Percentiles rank a stretch among this genome's conserved stretches.
These are phyloP conservation scores for Breynia disticha DNA, from an alignment of 441 rosid genomes.

Conservation along the genomic window DNA sequence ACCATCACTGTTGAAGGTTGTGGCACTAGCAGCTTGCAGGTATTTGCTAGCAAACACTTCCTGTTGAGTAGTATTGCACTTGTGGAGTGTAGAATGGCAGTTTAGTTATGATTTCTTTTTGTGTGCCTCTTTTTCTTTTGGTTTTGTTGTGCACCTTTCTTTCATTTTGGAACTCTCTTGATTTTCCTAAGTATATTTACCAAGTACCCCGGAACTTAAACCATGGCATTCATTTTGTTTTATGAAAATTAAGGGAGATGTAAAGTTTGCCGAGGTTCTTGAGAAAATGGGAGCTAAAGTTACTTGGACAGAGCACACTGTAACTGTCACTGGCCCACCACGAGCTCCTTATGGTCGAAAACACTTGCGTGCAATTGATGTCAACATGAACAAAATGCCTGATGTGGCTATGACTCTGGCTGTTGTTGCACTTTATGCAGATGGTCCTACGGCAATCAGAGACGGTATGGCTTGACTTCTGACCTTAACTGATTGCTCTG, in stretches of 20 bases:
- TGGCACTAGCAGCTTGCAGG: conserved; percentile 93
- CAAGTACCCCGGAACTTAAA: neutral
- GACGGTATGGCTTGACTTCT: conserved; percentile 47
- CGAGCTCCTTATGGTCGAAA: conserved; percentile 59
- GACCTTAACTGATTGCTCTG: no score
- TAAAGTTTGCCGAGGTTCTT: conserved; percentile 84
- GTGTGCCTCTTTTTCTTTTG: no score
- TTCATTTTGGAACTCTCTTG: neutral
- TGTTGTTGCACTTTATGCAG: conserved; percentile 86
- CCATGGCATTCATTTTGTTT: conserved; percentile 3
- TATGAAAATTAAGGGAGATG: conserved; percentile 60
- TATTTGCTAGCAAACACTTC: conserved; percentile 14
- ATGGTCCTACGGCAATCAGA: conserved; percentile 93
- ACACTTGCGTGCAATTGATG: conserved; percentile 67
- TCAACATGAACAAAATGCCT: conserved; percentile 99
- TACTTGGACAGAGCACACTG: conserved; percentile 82
- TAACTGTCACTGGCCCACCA: conserved; percentile 80
- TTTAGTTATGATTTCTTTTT: no score
- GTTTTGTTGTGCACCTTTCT: neutral
- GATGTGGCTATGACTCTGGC: conserved; percentile 99
- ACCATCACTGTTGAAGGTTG: conserved; percentile 95
- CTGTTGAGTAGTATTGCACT: no score
- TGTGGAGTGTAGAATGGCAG: no score
- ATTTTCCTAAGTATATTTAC: neutral
- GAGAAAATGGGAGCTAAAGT: conserved; percentile 95